A percentile compares a stretch with the other conserved stretches of the same genome.
Conservation (phyloP, 768 basidiomycete species). For the Suillus spraguei region DNA sequence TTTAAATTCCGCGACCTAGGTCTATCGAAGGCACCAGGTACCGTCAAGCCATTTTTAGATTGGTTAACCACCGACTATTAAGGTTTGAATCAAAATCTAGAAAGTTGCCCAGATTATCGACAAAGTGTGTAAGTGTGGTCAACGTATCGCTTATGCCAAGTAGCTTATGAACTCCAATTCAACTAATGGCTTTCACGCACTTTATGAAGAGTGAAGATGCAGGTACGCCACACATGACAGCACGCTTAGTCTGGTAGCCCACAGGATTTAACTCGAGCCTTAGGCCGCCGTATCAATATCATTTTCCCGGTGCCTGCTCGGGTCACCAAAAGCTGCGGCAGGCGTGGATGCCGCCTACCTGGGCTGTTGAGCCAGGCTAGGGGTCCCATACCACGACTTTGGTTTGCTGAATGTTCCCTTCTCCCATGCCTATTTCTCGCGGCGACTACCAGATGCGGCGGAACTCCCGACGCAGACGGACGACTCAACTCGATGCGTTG, state of each 20-base stretch:
- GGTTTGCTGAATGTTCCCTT: neutral
- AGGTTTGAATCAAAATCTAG: no score
- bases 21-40: no score
- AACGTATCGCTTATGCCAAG: neutral
- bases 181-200: no score
- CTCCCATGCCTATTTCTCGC: neutral
- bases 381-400: neutral
- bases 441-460: neutral
- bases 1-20: no score
- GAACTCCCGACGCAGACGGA: neutral
- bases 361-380: neutral
- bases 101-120: no score
- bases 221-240: neutral
- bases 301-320: neutral
- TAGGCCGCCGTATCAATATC: neutral
- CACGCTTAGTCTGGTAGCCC: neutral
- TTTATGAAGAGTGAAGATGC: neutral
- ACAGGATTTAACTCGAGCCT: neutral
- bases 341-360: neutral
- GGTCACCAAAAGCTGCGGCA: neutral
- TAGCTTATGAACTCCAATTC: neutral
- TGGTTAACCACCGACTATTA: no score
- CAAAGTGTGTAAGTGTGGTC: no score
- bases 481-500: neutral
- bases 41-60: no score